Evolutionary conservation across 2,329 filamentous ascomycete genomes (phyloP).

Genomic region (Scedosporium boydii): DNA sequence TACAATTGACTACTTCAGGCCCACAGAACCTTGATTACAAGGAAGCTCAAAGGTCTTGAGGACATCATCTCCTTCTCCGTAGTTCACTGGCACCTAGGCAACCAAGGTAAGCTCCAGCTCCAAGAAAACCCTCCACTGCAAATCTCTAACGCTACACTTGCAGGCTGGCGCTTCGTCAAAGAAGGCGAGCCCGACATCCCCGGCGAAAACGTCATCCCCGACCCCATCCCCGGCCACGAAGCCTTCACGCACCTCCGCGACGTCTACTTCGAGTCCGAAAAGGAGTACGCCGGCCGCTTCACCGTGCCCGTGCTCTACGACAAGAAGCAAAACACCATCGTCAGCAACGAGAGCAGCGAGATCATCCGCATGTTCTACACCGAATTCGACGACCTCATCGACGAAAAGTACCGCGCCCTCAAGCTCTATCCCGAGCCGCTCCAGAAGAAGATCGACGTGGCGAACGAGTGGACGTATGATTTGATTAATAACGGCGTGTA

Average conservation of each 20-base stretch:
- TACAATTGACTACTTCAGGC: conserved; percentile 39
- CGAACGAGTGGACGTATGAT: conserved; percentile 74
- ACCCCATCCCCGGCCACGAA: conserved; percentile 62
- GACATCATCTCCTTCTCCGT: conserved; percentile 68
- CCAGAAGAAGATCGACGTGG: conserved; percentile 60
- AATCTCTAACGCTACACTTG: background rate
- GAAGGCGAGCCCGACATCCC: conserved; percentile 43
- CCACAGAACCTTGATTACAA: conserved; percentile 75
- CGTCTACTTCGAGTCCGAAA: conserved; percentile 68
- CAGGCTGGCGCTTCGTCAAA: conserved; percentile 77
- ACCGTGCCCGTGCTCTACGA: conserved; percentile 85
- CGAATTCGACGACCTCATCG: conserved; percentile 67
- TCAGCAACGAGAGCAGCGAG: conserved; percentile 87
- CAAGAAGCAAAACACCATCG: conserved; percentile 64
- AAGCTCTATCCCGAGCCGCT: conserved; percentile 60
- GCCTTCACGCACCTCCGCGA: conserved; percentile 61
- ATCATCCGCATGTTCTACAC: conserved; percentile 85
- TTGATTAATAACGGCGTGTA: conserved; percentile 63
- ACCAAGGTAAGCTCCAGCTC: conserved; percentile 32
- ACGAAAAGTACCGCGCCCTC: conserved; percentile 47
- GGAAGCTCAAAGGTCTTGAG: conserved; percentile 86
- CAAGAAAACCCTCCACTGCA: background rate
- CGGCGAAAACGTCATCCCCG: conserved; percentile 55
- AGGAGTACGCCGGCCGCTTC: conserved; percentile 67
- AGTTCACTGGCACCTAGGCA: conserved; percentile 85